Evolutionary conservation across 2,329 filamentous ascomycete genomes (phyloP).

Genomic region (Trichocomaceae sp.): DNA sequence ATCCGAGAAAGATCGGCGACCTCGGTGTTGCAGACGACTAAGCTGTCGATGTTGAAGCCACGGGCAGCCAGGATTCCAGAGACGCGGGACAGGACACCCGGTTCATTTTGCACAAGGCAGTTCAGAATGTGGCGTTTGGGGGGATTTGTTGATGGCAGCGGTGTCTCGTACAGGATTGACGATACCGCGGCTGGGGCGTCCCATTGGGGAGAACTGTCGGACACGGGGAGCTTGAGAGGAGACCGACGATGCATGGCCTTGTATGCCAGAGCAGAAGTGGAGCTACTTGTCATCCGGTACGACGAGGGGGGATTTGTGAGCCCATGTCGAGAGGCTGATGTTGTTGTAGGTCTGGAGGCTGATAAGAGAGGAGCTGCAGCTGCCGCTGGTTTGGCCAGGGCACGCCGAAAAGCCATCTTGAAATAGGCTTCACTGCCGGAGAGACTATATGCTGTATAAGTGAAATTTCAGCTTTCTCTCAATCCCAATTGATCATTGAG

Average conservation of each 20-base stretch:
- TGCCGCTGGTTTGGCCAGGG: constrained; percentile 28
- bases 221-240: constrained; percentile 71
- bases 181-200: constrained; percentile 88
- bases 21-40: constrained; percentile 97
- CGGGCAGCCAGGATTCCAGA: constrained; percentile 93
- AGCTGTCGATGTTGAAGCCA: constrained; percentile 97
- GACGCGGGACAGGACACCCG: constrained; percentile 90
- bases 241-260: constrained; percentile 92
- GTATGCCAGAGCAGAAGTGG: constrained; percentile 91
- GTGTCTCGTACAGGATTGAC: constrained; percentile 98
- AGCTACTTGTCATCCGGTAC: constrained; percentile 45
- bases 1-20: constrained; percentile 95
- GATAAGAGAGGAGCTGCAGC: constrained; percentile 15
- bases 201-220: constrained; percentile 72
- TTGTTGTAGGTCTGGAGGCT: constrained; percentile 20
- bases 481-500: constrained; percentile 8
- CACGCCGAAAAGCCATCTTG: constrained; percentile 35
- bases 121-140: constrained; percentile 95
- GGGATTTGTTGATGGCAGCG: constrained; percentile 71
- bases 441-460: background rate
- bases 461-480: background rate
- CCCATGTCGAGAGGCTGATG: constrained; percentile 21
- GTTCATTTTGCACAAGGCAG: constrained; percentile 98
- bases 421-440: background rate
- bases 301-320: background rate